phyloP scores from a whole-genome alignment of 2,329 filamentous ascomycete species.

The Trichoderma aggressivum region DNA sequence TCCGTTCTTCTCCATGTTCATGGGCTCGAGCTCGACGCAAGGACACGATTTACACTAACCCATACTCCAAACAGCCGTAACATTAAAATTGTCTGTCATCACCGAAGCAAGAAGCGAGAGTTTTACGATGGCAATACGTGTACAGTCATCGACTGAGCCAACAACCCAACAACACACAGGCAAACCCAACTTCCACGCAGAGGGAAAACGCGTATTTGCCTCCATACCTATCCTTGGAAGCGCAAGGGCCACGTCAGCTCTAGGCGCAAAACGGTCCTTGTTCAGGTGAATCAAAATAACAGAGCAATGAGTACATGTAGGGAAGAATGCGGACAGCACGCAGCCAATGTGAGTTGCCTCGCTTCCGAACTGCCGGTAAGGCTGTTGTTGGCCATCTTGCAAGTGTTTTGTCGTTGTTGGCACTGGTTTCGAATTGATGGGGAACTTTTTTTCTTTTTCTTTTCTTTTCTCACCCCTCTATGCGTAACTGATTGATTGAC shows the following conservation, averaged over 20 bases:
- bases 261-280: neutral
- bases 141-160: neutral
- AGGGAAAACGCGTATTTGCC: neutral
- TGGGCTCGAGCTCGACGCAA: neutral
- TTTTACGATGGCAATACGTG: neutral
- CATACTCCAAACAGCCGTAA: neutral
- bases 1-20: neutral
- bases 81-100: neutral
- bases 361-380: neutral
- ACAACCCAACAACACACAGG: neutral
- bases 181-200: neutral
- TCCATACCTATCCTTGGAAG: neutral
- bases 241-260: neutral
- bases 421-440: neutral
- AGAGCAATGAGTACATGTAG: neutral
- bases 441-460: neutral
- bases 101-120: neutral
- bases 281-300: neutral
- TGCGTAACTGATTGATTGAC: neutral
- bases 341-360: neutral
- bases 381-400: neutral
- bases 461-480: neutral
- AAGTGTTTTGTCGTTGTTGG: neutral
- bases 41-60: neutral
- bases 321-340: neutral